Conservation (phyloP, 2,329 filamentous ascomycete genomes). For the Talaromyces sp. region DNA sequence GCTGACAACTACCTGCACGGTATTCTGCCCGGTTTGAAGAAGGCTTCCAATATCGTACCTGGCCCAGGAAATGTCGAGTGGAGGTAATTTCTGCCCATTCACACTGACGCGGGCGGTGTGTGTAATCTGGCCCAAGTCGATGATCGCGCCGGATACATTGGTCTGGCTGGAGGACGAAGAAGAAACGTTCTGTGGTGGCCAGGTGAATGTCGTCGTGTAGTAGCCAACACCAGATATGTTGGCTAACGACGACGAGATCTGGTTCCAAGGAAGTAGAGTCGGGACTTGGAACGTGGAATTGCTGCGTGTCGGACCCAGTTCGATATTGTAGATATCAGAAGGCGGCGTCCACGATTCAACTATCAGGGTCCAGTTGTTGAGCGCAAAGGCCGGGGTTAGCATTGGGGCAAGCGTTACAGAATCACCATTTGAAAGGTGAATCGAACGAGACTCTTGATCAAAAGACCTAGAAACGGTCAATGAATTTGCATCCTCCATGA, state of each 20-base stretch:
- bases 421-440: conserved; percentile 6
- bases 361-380: conserved; percentile 32
- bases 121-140: conserved; percentile 22
- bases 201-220: conserved; percentile 1
- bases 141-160: conserved; percentile 18
- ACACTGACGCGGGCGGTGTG: conserved; percentile 25
- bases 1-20: conserved; percentile 23
- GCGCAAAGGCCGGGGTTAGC: conserved; percentile 14
- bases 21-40: conserved; percentile 22
- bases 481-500: neutral
- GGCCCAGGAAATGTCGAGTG: conserved; percentile 23
- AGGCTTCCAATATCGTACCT: conserved; percentile 13
- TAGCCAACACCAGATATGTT: conserved; percentile 21
- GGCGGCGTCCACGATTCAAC: conserved; percentile 38
- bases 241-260: conserved; percentile 20
- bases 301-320: conserved; percentile 15
- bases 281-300: conserved; percentile 28
- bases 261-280: conserved; percentile 30
- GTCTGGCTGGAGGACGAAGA: neutral
- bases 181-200: neutral
- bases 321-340: conserved; percentile 23
- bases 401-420: conserved; percentile 6
- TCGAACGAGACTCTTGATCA: neutral
- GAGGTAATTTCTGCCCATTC: conserved; percentile 23
- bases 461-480: neutral